phyloP scores from a whole-genome alignment of 2,329 filamentous ascomycete species.

The Ceratocystiopsis minuta region DNA sequence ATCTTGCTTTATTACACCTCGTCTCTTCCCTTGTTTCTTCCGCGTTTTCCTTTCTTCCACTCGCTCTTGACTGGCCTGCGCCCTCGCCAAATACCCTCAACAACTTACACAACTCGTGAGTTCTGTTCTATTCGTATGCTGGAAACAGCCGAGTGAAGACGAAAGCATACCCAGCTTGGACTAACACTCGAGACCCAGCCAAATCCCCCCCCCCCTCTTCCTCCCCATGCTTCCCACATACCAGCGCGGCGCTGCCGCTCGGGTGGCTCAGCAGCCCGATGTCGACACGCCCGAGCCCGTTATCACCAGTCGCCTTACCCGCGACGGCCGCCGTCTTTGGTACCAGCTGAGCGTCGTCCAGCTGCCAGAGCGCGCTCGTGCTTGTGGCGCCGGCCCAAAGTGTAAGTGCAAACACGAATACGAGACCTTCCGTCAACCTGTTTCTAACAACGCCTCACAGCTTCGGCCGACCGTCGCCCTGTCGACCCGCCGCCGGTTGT shows the following conservation, averaged over 20 bases:
- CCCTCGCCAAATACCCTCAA: no score
- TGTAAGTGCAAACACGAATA: conserved; percentile 37
- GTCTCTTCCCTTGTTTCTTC: no score
- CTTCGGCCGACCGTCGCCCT: conserved; percentile 72
- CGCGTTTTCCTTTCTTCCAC: no score
- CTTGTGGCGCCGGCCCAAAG: conserved; percentile 88
- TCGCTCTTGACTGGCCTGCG: no score
- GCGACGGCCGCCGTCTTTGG: conserved; percentile 57
- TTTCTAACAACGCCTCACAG: conserved; percentile 21
- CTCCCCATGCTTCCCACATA: conserved; percentile 2
- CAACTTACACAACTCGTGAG: no score
- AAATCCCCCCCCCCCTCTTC: not conserved
- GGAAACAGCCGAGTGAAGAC: no score
- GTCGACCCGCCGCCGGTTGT: conserved; percentile 92
- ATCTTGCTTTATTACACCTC: no score
- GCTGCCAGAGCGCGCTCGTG: conserved; percentile 83
- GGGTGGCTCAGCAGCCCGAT: no score
- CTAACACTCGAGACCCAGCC: no score
- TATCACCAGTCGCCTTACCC: conserved; percentile 38
- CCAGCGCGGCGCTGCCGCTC: no score
- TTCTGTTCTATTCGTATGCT: no score
- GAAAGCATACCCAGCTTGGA: no score
- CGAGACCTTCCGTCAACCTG: not conserved
- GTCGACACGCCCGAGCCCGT: conserved; percentile 4
- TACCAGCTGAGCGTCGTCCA: conserved; percentile 79